These are phyloP conservation scores for Globisporangium sylvaticum DNA, from an alignment of 352 stramenopile species.

Conservation along the genomic window DNA sequence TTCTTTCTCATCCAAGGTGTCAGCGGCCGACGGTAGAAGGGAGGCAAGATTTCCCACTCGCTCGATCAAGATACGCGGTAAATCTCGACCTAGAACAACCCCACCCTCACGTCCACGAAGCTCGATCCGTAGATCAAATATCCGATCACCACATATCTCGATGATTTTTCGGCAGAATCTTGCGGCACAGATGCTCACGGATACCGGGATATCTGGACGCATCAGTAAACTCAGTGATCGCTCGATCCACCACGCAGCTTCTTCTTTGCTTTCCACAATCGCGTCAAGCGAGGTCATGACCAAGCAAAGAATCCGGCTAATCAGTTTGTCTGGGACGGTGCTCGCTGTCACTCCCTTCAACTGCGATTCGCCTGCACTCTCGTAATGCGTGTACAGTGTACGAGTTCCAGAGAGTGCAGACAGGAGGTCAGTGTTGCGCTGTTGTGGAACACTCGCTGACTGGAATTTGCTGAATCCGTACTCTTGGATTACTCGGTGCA, in stretches of 20 bases:
- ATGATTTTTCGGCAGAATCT: conserved; percentile 15
- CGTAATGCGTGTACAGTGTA: conserved; percentile 9
- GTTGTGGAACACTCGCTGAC: neutral
- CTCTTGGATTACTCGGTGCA: conserved; percentile 14
- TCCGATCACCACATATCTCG: conserved; percentile 11
- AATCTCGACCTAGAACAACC: conserved; percentile 21
- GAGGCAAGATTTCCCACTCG: conserved; percentile 24
- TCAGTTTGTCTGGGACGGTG: conserved; percentile 2
- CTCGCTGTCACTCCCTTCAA: neutral
- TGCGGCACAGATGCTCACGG: conserved; percentile 8
- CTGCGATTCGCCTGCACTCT: neutral
- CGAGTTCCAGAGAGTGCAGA: neutral
- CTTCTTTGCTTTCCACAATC: conserved; percentile 1
- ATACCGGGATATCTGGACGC: neutral
- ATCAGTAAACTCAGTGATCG: conserved; percentile 8
- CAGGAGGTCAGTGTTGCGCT: neutral
- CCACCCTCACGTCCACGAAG: neutral
- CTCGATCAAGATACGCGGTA: conserved; percentile 33
- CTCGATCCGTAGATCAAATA: conserved; percentile 10
- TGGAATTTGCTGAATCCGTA: conserved; percentile 2
- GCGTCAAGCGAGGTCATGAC: conserved; percentile 8
- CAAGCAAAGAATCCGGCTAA: conserved; percentile 9
- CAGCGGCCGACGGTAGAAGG: neutral
- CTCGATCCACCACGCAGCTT: conserved; percentile 17
- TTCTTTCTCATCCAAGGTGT: neutral